Percentiles rank a stretch among this genome's conserved stretches.
Evolutionary conservation across 2,329 filamentous ascomycete genomes (phyloP).

Genomic region (Pseudopithomyces chartarum): DNA sequence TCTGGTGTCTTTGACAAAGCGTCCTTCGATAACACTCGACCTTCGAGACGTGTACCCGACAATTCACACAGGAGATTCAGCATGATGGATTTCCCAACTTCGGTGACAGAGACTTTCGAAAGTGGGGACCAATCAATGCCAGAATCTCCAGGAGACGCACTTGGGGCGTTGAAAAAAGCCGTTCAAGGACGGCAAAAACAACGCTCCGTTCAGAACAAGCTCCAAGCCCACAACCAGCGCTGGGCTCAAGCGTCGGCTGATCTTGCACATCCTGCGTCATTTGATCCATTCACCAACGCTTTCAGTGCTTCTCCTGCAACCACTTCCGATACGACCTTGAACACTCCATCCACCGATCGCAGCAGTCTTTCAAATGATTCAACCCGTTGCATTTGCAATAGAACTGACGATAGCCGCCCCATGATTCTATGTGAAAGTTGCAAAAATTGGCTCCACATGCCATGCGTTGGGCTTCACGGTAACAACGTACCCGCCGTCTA

Average conservation of each 20-base stretch:
- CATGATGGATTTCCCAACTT: constrained; percentile 38
- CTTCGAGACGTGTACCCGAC: constrained; percentile 26
- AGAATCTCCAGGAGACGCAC: constrained; percentile 45
- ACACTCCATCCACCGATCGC: constrained; percentile 59
- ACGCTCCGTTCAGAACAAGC: constrained; percentile 40
- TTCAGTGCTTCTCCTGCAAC: constrained; percentile 53
- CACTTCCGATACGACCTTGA: constrained; percentile 53
- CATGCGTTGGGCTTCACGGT: constrained; percentile 60
- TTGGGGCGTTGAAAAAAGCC: constrained; percentile 48
- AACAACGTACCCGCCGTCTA: constrained; percentile 51
- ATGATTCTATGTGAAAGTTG: constrained; percentile 69
- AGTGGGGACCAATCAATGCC: constrained; percentile 30
- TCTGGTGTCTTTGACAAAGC: constrained; percentile 37
- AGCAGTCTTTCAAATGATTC: constrained; percentile 56
- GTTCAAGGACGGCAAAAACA: constrained; percentile 44
- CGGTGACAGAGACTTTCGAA: constrained; percentile 24
- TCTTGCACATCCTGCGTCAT: constrained; percentile 26
- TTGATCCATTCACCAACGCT: constrained; percentile 46
- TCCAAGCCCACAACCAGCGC: constrained; percentile 51
- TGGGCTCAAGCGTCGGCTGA: constrained; percentile 53
- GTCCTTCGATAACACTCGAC: constrained; percentile 36
- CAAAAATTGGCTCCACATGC: constrained; percentile 65
- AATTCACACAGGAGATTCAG: constrained; percentile 36
- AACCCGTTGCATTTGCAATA: constrained; percentile 64
- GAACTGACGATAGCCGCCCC: constrained; percentile 57